Conservation (phyloP, 108 stramenopile species). For the Pseudonitzschia delicatissima region DNA sequence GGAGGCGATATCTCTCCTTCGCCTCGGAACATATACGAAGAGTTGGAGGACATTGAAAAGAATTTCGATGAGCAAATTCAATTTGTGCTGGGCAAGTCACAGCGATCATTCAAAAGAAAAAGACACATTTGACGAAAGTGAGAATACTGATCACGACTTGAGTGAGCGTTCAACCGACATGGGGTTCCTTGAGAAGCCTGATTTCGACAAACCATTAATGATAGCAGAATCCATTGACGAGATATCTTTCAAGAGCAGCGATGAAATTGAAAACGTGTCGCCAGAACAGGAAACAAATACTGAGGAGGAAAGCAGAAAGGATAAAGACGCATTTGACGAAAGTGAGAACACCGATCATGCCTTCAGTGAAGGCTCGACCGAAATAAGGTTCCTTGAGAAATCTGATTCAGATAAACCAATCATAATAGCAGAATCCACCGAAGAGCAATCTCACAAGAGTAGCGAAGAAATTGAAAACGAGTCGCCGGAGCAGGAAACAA, state of each 20-base stretch:
- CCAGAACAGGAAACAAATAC: not conserved
- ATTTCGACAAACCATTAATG: not conserved
- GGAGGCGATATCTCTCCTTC: not conserved
- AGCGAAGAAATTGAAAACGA: not conserved
- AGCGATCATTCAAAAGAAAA: too few species aligned
- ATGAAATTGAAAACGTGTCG: not conserved
- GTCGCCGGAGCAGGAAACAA: not conserved
- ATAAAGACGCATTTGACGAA: too few species aligned
- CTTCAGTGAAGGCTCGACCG: not conserved
- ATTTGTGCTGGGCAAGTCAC: too few species aligned
- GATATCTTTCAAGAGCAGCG: not conserved
- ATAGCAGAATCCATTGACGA: not conserved
- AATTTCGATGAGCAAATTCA: not conserved
- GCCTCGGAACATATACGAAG: not conserved
- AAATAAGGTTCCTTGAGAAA: not conserved
- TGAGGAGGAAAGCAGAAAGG: not conserved
- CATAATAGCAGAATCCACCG: not conserved
- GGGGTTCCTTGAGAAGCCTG: not conserved
- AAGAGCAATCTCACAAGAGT: not conserved
- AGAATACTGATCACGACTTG: not conserved
- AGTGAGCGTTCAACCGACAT: not conserved
- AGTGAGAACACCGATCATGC: not conserved
- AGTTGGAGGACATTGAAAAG: not conserved
- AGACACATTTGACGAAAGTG: too few species aligned
- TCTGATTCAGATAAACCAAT: not conserved